Base-by-base conservation (phyloP, 176 grass and related monocot genomes). In the Puccinellia tenuiflora region DNA sequence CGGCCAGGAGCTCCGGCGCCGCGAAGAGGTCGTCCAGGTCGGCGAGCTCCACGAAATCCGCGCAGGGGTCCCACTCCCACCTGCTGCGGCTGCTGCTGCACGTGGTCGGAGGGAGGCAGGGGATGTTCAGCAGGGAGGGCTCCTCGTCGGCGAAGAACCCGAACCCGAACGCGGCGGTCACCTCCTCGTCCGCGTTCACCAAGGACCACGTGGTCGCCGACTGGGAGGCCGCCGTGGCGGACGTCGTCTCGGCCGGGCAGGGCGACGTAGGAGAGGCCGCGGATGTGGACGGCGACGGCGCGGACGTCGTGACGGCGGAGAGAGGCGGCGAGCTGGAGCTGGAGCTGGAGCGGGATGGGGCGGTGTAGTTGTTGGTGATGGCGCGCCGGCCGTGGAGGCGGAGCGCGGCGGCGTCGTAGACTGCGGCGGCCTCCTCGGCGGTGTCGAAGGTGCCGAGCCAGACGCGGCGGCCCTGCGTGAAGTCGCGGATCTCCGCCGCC, bases 401-500 rank as follows among this genome's bases (percentile, higher is more conserved):
- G 64, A 86, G 34, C 18, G 91, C 94, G 4, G 88, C 91, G 70
- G 66, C 37, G 81, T 97, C 94, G 55, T 97, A 97, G n/a, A 85
- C 91, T 0, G 21, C 6, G 9, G 89, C 91, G 9, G 9, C 86
- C 86, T 87, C 92, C 86, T 94, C 86, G 16, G 92, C 92, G 47
- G 86, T 94, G 86, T 94, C 88, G 83, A 94, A 94, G 83, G 92
- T 94, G 63, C 92, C 92, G 80, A 94, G 92, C 92, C 92, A 94
- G 57, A 94, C 83, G 48, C 92, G 88, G 67, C 94, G 20, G 38
- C 94, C 88, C 89, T 86, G 45, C 26, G 83, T 86, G 88, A n/a
- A n/a, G 83, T 97, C 95, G 0, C 95, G 88, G 52, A 97, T 97
- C 79, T 97, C 95, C 92, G 92, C 90, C 7, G 92, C 92, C 92